Base-by-base conservation (phyloP, 1,139 yeast species). In the Insectozyma bohioensis region DNA sequence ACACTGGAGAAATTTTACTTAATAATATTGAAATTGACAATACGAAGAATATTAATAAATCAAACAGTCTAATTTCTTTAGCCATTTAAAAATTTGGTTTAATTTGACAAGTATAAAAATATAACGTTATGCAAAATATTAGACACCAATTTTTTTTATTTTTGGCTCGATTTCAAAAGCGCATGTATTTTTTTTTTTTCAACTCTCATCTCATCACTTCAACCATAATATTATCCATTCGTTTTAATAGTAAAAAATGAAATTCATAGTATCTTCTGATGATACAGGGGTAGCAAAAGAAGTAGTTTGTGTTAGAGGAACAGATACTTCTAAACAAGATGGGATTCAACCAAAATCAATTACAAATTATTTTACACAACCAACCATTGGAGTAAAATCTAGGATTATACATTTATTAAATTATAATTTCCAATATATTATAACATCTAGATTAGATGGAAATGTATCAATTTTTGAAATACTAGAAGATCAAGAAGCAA, bases 301-400 rank as follows among this genome's bases (percentile, higher is more conserved):
- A 49, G 62, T 81, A 9, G 49, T 65, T 5, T 81, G 83, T 45
- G 51, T 59, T 22, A 62, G 67, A 36, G 87, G 87, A 0, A 79
- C 86, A 0, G 87, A 84, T 47, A 82, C 90, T 5, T 80, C 90
- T 4, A 66, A 67, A 33, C 75, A 77, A 48, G 73, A 69, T 32
- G 80, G 75, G 1, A 51, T 56, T n/a, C 80, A 76, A 42, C 83
- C 85, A 2, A 64, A 61, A 30, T 58, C 71, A 22, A 55, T 75
- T 14, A 65, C 54, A 30, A 59, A 67, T 26, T 63, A 62, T 34
- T 61, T 71, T 31, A 48, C 53, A 6, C 65, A 63, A 31, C 73
- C 61, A 6, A 50, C 55, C 9, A 40, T 51, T 17, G 50, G 62
- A 6, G 42, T 48, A 24, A 56, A 49, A 34, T 44, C 59, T 20